Evolutionary conservation across 306 rosid genomes (phyloP), one percentile per base, ranked within the genome.

Genomic region (Gynostemma pentaphyllum): DNA sequence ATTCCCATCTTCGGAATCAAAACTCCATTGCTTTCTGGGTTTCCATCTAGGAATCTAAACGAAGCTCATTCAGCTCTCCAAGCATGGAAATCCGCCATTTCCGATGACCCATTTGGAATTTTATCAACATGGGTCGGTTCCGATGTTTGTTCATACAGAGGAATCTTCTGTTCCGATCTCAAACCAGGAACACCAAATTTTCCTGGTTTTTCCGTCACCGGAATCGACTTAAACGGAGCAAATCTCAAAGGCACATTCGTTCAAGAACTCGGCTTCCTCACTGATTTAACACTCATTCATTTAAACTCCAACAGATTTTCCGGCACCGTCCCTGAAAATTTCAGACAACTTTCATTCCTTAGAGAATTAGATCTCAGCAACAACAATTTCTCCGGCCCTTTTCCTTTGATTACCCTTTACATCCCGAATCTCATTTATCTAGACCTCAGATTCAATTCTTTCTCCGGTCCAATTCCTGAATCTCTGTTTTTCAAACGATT

Each of bases 151-250:
- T 74, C 96, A 57, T 92, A 92, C 78, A 76, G 69, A 79, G 99
- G 99, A 45, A 84, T 88, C 5, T 92, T 92, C 67, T 92, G 99
- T 76, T 72, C 84, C 30, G 76, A 75, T 22, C 69, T 76, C 61
- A 76, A 74, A 56, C 74, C 66, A 34, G 79, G 64, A 62, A 67
- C 44, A 71, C 80, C 22, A 23, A 57, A 73, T 22, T 37, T 87
- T 10, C 34, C 76, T 54, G 71, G 42, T 13, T 75, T 79, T 23
- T 64, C 79, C 50, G 82, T 92, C 23, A 87, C 83, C 6, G 96
- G 90, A 46, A 88, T 88, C 77, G 96, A 91, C 83, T 89, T 91
- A 72, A 91, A 91, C 81, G 89, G 86, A 47, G 96, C 89, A 64
- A 80, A 85, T 74, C 92, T 91, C 64, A 62, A 70, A 76, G 98